Conservation (phyloP, 345 rosid species). For the Microthlaspi erraticum region DNA sequence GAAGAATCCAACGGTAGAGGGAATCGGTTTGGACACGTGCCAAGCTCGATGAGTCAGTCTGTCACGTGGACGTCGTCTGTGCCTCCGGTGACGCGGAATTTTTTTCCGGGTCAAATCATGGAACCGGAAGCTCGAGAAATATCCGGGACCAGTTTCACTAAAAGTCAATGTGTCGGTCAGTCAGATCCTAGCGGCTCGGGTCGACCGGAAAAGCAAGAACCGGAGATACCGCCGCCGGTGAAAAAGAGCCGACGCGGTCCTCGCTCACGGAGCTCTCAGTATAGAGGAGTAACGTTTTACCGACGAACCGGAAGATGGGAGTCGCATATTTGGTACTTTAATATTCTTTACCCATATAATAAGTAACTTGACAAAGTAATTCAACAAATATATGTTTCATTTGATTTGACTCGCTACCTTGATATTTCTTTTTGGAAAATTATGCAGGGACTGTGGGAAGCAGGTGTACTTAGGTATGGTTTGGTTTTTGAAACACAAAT, state of each 20-base stretch:
- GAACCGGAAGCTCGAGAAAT: slow-evolving; percentile 21
- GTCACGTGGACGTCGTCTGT: slow-evolving; percentile 13
- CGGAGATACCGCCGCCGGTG: slow-evolving; percentile 62
- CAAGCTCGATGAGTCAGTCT: slow-evolving; percentile 41
- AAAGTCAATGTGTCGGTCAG: slow-evolving; percentile 73
- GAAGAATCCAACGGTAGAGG: slow-evolving; percentile 54
- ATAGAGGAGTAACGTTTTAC: slow-evolving; percentile 95
- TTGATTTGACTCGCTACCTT: slow-evolving; percentile 6
- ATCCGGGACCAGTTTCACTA: slow-evolving; percentile 52
- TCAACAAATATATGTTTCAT: background rate
- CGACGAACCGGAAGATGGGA: slow-evolving; percentile 99
- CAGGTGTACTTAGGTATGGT: slow-evolving; percentile 94
- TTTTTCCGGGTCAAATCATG: slow-evolving; percentile 67
- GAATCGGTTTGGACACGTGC: slow-evolving; percentile 65
- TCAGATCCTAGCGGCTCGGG: slow-evolving; percentile 55
- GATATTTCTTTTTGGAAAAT: background rate
- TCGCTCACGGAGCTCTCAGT: slow-evolving; percentile 94
- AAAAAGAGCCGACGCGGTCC: slow-evolving; percentile 97
- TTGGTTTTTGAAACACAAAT: slow-evolving; percentile 7
- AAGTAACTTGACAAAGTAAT: background rate
- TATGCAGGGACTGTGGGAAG: slow-evolving; percentile 97
- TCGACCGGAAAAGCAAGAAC: slow-evolving; percentile 29
- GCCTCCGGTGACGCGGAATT: slow-evolving; percentile 76
- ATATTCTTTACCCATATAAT: background rate
- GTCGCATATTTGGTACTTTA: slow-evolving; percentile 87